A percentile compares a stretch with the other conserved stretches of the same genome.
Conservation (phyloP, 257 asterid genomes). For the Fraxinus excelsior region DNA sequence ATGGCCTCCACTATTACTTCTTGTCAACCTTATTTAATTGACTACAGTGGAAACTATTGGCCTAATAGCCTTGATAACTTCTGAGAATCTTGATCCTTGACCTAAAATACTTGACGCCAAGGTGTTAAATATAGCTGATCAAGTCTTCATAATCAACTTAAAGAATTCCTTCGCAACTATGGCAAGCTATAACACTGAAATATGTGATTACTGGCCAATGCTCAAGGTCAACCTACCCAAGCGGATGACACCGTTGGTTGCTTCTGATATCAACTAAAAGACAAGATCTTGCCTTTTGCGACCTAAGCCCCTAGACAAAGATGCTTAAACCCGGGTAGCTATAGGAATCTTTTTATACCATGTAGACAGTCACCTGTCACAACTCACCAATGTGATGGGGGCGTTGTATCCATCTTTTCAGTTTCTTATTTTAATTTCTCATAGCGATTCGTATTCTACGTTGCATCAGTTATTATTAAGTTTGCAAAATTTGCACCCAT, state of each 20-base stretch:
- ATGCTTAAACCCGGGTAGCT: background rate
- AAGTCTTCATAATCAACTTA: background rate
- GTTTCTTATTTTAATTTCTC: background rate
- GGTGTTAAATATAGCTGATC: background rate
- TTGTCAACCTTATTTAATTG: conserved; percentile 6
- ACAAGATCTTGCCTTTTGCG: background rate
- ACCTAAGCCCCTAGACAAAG: background rate
- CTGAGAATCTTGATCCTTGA: background rate
- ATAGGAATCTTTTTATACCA: background rate
- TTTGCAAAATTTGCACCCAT: no score
- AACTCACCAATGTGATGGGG: background rate
- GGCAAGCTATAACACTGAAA: background rate
- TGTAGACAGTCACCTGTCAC: background rate
- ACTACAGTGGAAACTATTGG: background rate
- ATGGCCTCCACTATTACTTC: conserved; percentile 20
- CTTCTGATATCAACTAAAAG: background rate
- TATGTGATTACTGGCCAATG: background rate
- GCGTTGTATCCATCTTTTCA: background rate
- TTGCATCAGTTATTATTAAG: conserved; percentile 6
- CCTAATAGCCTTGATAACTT: background rate
- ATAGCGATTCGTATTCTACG: background rate
- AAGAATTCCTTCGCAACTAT: background rate
- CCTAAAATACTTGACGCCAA: background rate
- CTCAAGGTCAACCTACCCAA: background rate
- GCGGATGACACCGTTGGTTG: background rate